Percentiles rank a stretch among this genome's conserved stretches.
Evolutionary conservation across 208 protist genomes (phyloP).

Genomic region (Crithidia sp.): DNA sequence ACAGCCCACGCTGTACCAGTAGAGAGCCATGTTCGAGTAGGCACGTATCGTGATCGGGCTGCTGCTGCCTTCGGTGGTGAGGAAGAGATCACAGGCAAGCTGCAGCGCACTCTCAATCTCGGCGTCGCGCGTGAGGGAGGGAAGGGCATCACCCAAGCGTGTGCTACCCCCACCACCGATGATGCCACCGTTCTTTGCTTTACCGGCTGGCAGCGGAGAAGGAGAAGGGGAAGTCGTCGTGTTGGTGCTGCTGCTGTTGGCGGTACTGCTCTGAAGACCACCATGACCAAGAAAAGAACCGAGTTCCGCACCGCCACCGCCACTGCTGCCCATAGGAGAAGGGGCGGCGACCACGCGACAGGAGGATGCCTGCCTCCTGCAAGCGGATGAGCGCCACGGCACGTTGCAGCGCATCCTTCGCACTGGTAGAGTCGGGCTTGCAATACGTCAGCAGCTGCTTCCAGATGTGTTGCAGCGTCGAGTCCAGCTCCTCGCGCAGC

Average conservation of each 20-base stretch:
- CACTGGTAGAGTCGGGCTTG: constrained; percentile 36
- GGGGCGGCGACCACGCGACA: background rate
- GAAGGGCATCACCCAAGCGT: background rate
- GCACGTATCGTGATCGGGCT: constrained; percentile 35
- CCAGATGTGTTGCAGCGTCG: constrained; percentile 40
- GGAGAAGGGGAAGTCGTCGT: background rate
- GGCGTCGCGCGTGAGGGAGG: constrained; percentile 11
- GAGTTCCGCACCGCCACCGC: no score
- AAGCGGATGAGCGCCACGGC: constrained; percentile 34
- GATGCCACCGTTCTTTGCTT: background rate
- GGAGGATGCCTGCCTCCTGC: background rate
- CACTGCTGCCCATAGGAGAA: no score
- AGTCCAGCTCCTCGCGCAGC: constrained; percentile 18
- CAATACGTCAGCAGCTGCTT: constrained; percentile 38
- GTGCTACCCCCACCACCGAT: background rate
- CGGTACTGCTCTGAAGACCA: background rate
- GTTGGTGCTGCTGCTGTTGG: background rate
- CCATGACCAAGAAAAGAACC: no score
- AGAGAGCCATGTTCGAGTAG: constrained; percentile 36
- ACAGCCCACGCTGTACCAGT: constrained; percentile 38
- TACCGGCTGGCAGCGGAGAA: no score
- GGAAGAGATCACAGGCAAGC: constrained; percentile 27
- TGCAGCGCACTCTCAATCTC: constrained; percentile 19
- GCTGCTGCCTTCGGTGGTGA: constrained; percentile 19
- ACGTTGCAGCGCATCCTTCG: constrained; percentile 38